phyloP scores from a whole-genome alignment of 169 alveolate species.

The Plasmodium gaboni region DNA sequence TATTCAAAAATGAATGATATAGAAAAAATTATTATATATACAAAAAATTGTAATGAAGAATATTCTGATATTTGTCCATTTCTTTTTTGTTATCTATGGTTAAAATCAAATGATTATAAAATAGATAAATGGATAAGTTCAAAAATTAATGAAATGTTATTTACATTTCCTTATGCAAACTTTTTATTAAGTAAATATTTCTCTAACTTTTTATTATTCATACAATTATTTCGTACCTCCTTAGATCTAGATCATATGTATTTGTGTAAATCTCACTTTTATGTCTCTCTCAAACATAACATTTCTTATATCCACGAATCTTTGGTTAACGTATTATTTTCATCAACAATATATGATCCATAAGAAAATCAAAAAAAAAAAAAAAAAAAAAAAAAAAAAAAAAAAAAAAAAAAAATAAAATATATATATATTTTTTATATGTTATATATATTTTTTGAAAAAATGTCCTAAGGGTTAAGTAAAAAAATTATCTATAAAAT shows the following conservation, averaged over 20 bases:
- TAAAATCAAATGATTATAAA: constrained; percentile 36
- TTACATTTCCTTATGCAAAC: constrained; percentile 70
- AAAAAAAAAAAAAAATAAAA: no score
- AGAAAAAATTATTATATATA: constrained; percentile 58
- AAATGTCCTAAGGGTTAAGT: no score
- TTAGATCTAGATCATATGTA: constrained; percentile 72
- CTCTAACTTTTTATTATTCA: constrained; percentile 42
- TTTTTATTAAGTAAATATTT: constrained; percentile 68
- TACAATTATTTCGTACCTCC: constrained; percentile 50
- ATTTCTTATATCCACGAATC: constrained; percentile 62
- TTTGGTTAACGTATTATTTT: constrained; percentile 47
- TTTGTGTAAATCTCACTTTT: constrained; percentile 64
- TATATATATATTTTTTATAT: no score
- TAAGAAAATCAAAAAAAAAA: not conserved
- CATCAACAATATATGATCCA: not conserved
- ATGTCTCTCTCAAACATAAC: constrained; percentile 65
- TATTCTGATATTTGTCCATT: constrained; percentile 53
- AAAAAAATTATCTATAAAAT: no score
- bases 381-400: not conserved
- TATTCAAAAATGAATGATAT: constrained; percentile 67
- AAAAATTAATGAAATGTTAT: constrained; percentile 57
- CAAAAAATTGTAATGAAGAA: constrained; percentile 58
- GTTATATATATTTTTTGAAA: no score
- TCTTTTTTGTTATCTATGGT: constrained; percentile 53
- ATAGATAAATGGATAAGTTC: constrained; percentile 73